Evolutionary conservation across 1,284 basidiomycete genomes (phyloP).

Genomic region (Marasmius fiardii): DNA sequence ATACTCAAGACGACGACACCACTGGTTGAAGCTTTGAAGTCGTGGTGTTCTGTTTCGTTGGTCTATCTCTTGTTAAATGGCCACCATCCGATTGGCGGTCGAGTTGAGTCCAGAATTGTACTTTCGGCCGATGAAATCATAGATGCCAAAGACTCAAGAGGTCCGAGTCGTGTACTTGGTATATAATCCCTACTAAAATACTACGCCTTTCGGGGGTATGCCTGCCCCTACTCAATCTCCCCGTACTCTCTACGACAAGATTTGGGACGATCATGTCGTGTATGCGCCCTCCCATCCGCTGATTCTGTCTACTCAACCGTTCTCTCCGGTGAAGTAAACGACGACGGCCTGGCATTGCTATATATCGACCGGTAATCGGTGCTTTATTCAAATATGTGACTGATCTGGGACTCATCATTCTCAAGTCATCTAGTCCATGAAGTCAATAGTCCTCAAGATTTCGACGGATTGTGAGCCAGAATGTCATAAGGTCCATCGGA

Average conservation of each 20-base stretch:
- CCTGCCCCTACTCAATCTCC: conserved; percentile 55
- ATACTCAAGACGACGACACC: no score
- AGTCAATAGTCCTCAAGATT: conserved; percentile 95
- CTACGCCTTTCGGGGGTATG: conserved; percentile 45
- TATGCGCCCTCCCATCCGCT: conserved; percentile 37
- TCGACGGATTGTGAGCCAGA: conserved; percentile 80
- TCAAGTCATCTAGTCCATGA: conserved; percentile 92
- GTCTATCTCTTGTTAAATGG: no score
- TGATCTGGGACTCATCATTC: conserved; percentile 2
- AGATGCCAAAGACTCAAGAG: no score
- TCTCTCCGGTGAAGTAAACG: conserved; percentile 59
- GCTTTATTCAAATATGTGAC: not conserved
- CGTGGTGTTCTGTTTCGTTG: no score
- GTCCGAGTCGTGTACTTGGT: no score
- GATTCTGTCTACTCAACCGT: conserved; percentile 14
- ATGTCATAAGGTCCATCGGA: not conserved
- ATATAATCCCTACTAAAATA: conserved; percentile 1
- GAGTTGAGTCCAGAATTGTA: not conserved
- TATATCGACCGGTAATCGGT: conserved; percentile 82
- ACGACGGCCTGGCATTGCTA: conserved; percentile 83
- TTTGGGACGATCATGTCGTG: conserved; percentile 96
- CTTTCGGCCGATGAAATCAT: conserved; percentile 14
- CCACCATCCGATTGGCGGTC: conserved; percentile 10
- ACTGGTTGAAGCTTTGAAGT: no score
- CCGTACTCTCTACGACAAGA: conserved; percentile 92